Conservation (phyloP, 2,329 filamentous ascomycete genomes). For the Aspergillus sp. region DNA sequence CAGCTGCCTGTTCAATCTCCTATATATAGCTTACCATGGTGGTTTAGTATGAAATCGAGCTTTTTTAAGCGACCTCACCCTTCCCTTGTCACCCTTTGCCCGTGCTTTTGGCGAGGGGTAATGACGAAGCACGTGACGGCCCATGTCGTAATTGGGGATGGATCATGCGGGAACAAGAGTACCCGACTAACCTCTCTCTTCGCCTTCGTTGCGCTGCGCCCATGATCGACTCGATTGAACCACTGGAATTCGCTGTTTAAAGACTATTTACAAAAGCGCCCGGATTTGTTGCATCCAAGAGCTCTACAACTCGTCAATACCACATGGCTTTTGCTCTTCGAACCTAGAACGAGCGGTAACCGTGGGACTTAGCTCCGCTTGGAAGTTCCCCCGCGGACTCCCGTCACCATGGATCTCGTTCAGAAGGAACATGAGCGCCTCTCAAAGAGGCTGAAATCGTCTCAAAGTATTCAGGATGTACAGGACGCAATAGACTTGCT, state of each 20-base stretch:
- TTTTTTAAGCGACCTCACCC: neutral
- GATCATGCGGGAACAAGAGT: neutral
- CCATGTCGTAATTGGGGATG: constrained; percentile 14
- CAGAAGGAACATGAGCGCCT: constrained; percentile 74
- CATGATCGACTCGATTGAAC: neutral
- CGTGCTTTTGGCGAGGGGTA: neutral
- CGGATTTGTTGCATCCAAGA: neutral
- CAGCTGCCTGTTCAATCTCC: neutral
- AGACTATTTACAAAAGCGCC: neutral
- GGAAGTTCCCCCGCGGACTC: neutral
- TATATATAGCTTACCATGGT: neutral
- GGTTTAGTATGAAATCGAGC: neutral
- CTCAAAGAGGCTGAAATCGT: constrained; percentile 66
- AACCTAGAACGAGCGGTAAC: constrained; percentile 27
- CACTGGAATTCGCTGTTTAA: neutral
- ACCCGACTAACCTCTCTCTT: neutral
- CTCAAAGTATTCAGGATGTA: constrained; percentile 72
- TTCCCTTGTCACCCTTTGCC: neutral
- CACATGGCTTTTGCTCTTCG: constrained; percentile 26
- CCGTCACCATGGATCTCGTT: constrained; percentile 59
- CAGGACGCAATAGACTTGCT: constrained; percentile 81
- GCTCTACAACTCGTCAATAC: neutral
- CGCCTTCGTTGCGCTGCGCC: neutral
- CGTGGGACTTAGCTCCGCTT: constrained; percentile 21
- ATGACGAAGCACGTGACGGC: constrained; percentile 8